Evolutionary conservation across 1,139 yeast genomes (phyloP).

Genomic region (Hemisphaericaspora xylanilytica): DNA sequence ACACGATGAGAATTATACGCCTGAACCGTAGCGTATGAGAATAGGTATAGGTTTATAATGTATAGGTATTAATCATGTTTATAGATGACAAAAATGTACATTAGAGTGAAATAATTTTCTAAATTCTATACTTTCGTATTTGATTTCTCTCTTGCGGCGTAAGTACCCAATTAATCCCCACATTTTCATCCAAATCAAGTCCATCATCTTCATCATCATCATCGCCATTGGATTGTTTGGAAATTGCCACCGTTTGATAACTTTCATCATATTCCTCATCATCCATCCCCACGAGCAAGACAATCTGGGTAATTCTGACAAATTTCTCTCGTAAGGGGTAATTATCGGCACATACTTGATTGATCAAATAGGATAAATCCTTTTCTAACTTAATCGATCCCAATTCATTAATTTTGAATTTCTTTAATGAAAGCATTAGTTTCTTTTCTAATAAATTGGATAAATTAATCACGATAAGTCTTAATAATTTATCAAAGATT

Average conservation of each 20-base stretch:
- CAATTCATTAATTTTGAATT: slow-evolving; percentile 63
- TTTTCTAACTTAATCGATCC: slow-evolving; percentile 85
- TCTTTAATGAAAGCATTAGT: slow-evolving; percentile 61
- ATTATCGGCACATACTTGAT: slow-evolving; percentile 57
- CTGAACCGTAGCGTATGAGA: too few relatives aligned
- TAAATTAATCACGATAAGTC: slow-evolving; percentile 51
- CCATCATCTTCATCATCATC: slow-evolving; percentile 7
- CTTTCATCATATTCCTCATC: slow-evolving; percentile 64
- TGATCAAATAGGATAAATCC: slow-evolving; percentile 72
- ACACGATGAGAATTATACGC: neutral
- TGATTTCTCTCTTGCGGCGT: slow-evolving; percentile 71
- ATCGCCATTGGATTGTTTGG: slow-evolving; percentile 6
- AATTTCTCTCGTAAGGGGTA: slow-evolving; percentile 78
- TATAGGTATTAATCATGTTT: neutral
- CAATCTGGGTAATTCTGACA: slow-evolving; percentile 77
- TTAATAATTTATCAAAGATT: slow-evolving; percentile 48
- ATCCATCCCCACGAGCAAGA: slow-evolving; percentile 78
- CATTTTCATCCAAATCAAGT: slow-evolving; percentile 29
- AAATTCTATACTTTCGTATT: slow-evolving; percentile 46
- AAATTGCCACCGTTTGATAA: slow-evolving; percentile 16
- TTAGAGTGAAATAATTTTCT: neutral
- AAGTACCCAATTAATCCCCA: slow-evolving; percentile 73
- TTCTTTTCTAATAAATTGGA: slow-evolving; percentile 61
- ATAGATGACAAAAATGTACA: slow-evolving; percentile 2
- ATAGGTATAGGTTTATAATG: neutral